Conservation (phyloP, 2,329 filamentous ascomycete species). For the Ramularia collo-cygni region DNA sequence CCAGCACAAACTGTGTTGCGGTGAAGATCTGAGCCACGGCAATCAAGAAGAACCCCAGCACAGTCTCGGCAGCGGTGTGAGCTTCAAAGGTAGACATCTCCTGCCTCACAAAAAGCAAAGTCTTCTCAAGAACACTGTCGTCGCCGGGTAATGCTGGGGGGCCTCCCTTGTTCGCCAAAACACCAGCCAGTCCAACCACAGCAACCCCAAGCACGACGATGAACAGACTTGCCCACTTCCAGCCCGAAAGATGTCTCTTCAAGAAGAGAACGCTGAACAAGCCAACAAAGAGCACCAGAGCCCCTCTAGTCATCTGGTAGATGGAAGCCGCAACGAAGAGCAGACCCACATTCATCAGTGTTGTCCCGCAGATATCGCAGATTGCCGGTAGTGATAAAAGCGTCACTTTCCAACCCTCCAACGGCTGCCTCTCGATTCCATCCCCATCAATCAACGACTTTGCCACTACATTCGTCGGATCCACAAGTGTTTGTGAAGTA, state of each 20-base stretch:
- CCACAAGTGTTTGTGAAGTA: conserved; percentile 30
- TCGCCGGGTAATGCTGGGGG: conserved; percentile 24
- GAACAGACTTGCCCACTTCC: conserved; percentile 85
- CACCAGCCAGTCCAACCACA: conserved; percentile 81
- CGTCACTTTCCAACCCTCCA: conserved; percentile 64
- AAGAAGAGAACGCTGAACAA: conserved; percentile 92
- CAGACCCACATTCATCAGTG: conserved; percentile 92
- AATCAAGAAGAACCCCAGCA: conserved; percentile 83
- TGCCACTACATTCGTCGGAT: conserved; percentile 36
- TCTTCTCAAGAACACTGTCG: conserved; percentile 14
- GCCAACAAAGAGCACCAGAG: conserved; percentile 90
- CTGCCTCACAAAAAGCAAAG: conserved; percentile 20
- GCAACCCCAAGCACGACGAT: conserved; percentile 85
- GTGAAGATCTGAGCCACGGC: conserved; percentile 95
- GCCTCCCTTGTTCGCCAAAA: conserved; percentile 62
- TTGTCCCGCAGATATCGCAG: conserved; percentile 92
- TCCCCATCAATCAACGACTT: conserved; percentile 46
- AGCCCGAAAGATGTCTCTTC: conserved; percentile 68
- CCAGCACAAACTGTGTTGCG: conserved; percentile 88
- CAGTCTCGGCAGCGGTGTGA: conserved; percentile 57
- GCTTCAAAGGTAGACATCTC: conserved; percentile 34
- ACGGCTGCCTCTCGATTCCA: conserved; percentile 48
- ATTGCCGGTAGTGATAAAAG: conserved; percentile 79
- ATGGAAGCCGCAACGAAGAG: conserved; percentile 92
- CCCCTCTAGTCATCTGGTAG: conserved; percentile 97